Conservation (phyloP, 1,284 basidiomycete species). For the Heimioporus punctisporus region DNA sequence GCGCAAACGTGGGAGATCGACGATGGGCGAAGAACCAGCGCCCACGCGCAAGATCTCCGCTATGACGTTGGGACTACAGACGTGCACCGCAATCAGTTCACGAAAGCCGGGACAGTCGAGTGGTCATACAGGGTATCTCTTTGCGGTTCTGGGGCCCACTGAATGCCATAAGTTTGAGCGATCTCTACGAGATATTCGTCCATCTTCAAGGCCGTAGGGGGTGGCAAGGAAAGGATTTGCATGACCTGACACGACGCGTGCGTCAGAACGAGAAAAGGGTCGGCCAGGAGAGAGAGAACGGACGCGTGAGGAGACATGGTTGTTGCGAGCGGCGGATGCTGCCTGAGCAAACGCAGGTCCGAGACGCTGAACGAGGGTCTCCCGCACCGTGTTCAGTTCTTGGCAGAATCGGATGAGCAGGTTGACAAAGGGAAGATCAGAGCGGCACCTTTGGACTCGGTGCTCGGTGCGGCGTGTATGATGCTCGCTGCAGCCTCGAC, state of each 20-base stretch:
- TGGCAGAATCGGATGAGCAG: not conserved
- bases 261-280: not conserved
- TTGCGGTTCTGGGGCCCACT: slow-evolving; percentile 62
- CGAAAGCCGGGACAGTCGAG: not conserved
- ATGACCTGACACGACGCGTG: slow-evolving; percentile 42
- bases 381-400: slow-evolving; percentile 62
- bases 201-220: slow-evolving; percentile 56
- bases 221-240: slow-evolving; percentile 48
- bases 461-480: slow-evolving; percentile 59
- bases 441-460: slow-evolving; percentile 56
- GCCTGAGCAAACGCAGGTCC: slow-evolving; percentile 59
- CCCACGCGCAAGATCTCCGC: slow-evolving; percentile 57
- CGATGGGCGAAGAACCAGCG: slow-evolving; percentile 44
- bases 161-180: slow-evolving; percentile 52
- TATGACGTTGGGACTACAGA: slow-evolving; percentile 49
- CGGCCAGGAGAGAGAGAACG: slow-evolving; percentile 12
- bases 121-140: slow-evolving; percentile 60
- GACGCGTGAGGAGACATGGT: slow-evolving; percentile 57
- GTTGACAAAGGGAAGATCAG: no score
- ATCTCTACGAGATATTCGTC: slow-evolving; percentile 57
- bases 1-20: slow-evolving; percentile 59
- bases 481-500: slow-evolving; percentile 69
- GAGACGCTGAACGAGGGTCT: slow-evolving; percentile 55
- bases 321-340: slow-evolving; percentile 52
- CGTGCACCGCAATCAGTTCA: slow-evolving; percentile 2